A percentile compares a stretch with the other conserved stretches of the same genome.
phyloP scores from a whole-genome alignment of 129 eudicot species.

The Lactuca sativa region DNA sequence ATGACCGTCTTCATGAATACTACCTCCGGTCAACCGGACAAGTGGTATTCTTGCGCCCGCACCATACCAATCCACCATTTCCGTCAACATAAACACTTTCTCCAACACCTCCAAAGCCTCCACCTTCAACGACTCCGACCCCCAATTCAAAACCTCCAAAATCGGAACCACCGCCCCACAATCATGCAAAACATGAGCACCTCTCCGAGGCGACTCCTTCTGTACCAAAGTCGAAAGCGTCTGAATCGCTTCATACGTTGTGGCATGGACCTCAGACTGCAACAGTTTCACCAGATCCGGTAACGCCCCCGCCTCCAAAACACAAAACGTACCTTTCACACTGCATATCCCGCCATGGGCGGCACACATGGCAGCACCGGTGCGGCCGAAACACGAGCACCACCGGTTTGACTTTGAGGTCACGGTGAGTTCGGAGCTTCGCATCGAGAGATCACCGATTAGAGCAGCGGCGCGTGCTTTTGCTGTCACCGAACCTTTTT shows the following conservation, averaged over 20 bases:
- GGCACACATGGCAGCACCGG: conserved; percentile 33
- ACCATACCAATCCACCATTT: conserved; percentile 57
- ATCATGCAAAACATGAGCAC: conserved; percentile 56
- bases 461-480: conserved; percentile 70
- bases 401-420: conserved; percentile 9
- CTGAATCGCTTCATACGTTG: conserved; percentile 61
- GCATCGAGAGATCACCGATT: conserved; percentile 63
- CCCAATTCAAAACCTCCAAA: conserved; percentile 61
- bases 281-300: conserved; percentile 53
- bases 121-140: conserved; percentile 58
- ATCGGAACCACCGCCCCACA: conserved; percentile 43
- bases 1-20: conserved; percentile 49
- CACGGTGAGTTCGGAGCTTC: conserved; percentile 44
- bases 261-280: conserved; percentile 44
- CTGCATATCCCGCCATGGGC: conserved; percentile 68
- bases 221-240: conserved; percentile 59
- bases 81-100: conserved; percentile 55
- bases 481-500: conserved; percentile 44
- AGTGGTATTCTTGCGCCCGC: conserved; percentile 38
- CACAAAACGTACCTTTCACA: conserved; percentile 46
- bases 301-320: conserved; percentile 55
- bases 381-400: conserved; percentile 33
- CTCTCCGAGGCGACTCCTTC: conserved; percentile 52
- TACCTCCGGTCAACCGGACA: conserved; percentile 45
- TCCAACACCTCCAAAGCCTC: conserved; percentile 60